Percentiles rank a stretch among this genome's conserved stretches.
Evolutionary conservation across 148 eudicot species (phyloP).

Genomic region (Cornus kousa): DNA sequence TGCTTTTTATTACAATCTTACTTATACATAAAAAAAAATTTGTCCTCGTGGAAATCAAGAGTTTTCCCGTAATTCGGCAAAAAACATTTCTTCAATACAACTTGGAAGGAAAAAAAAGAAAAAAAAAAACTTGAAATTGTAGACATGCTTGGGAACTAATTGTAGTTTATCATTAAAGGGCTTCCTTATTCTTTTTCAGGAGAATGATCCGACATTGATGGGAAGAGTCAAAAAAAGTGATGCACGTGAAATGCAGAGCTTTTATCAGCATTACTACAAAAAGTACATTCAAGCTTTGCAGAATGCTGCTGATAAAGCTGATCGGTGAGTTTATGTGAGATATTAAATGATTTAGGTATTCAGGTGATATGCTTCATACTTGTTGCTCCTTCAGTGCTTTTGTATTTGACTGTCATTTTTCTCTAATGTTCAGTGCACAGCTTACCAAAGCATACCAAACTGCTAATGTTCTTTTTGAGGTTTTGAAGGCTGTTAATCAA

Average conservation of each 20-base stretch:
- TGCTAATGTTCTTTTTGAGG: slow-evolving; percentile 99
- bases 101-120: too few relatives aligned
- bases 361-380: background rate
- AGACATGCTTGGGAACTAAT: too few relatives aligned
- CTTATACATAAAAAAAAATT: too few relatives aligned
- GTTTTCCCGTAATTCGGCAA: too few relatives aligned
- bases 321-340: slow-evolving; percentile 63
- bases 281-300: slow-evolving; percentile 96
- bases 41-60: too few relatives aligned
- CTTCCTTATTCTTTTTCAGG: slow-evolving; percentile 36
- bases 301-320: slow-evolving; percentile 98
- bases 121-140: too few relatives aligned
- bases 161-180: background rate
- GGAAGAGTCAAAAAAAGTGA: slow-evolving; percentile 98
- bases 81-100: too few relatives aligned
- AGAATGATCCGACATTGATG: slow-evolving; percentile 93
- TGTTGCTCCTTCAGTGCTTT: background rate
- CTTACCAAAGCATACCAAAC: slow-evolving; percentile 99
- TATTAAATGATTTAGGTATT: background rate
- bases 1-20: too few relatives aligned
- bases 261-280: slow-evolving; percentile 96
- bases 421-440: slow-evolving; percentile 67
- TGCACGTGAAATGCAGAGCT: slow-evolving; percentile 99
- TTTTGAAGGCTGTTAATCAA: slow-evolving; percentile 89
- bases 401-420: slow-evolving; percentile 4